phyloP scores from a whole-genome alignment of 2,329 filamentous ascomycete genomes.

The Calonectria naviculata region DNA sequence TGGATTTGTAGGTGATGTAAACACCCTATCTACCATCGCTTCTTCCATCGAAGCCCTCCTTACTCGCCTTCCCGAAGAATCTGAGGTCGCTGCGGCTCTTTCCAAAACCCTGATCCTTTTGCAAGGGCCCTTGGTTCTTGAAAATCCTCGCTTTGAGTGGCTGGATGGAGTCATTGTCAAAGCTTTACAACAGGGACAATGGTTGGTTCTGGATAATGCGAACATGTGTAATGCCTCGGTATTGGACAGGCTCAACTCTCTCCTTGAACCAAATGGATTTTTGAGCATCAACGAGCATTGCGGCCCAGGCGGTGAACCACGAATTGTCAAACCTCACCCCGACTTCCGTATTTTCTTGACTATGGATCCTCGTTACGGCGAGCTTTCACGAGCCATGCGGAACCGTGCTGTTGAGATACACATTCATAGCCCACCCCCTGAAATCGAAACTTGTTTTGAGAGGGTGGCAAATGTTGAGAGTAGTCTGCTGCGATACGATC shows the following conservation, averaged over 20 bases:
- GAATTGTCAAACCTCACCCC: constrained; percentile 83
- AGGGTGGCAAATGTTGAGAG: constrained; percentile 61
- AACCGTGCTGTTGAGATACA: constrained; percentile 94
- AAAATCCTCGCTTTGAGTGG: constrained; percentile 92
- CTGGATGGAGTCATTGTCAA: constrained; percentile 92
- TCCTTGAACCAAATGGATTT: constrained; percentile 90
- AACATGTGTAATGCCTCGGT: constrained; percentile 97
- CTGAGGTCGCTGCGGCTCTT: constrained; percentile 59
- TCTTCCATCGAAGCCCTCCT: constrained; percentile 53
- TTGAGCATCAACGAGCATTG: constrained; percentile 95
- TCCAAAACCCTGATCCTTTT: constrained; percentile 62
- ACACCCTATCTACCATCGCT: constrained; percentile 51
- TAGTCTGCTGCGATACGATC: constrained; percentile 58
- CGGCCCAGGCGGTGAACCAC: constrained; percentile 81
- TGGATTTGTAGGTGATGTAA: constrained; percentile 50
- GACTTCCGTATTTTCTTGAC: constrained; percentile 95
- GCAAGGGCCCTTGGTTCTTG: constrained; percentile 65
- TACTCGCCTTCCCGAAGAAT: constrained; percentile 53
- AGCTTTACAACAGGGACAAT: constrained; percentile 86
- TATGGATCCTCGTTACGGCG: constrained; percentile 90
- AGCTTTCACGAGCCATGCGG: constrained; percentile 95
- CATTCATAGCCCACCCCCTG: constrained; percentile 62
- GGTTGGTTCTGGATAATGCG: constrained; percentile 96
- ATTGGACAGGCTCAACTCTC: constrained; percentile 91
- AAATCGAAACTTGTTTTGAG: constrained; percentile 46